A percentile compares a stretch with the other conserved stretches of the same genome.
These are phyloP conservation scores for Ceratobasidium sp. DNA, from an alignment of 1,284 basidiomycete species.

Conservation along the genomic window DNA sequence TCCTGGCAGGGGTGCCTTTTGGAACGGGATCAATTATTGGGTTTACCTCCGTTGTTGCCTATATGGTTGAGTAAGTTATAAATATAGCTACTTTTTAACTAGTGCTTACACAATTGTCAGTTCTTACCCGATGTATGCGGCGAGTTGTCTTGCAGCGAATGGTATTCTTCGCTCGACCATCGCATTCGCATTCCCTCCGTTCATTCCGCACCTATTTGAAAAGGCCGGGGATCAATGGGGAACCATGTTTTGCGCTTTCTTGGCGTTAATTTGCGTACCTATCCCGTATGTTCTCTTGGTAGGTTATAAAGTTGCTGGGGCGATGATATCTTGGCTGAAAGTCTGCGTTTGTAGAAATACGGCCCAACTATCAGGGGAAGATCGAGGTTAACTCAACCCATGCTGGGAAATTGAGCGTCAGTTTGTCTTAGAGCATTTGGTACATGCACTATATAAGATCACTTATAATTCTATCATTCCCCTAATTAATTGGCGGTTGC, in stretches of 20 bases:
- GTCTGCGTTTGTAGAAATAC: slow-evolving; percentile 63
- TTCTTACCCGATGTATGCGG: slow-evolving; percentile 72
- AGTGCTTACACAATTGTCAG: slow-evolving; percentile 2
- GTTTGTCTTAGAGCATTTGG: not conserved
- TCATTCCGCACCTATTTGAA: slow-evolving; percentile 71
- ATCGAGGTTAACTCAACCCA: slow-evolving; percentile 58
- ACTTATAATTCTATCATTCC: too few relatives aligned
- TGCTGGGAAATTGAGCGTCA: not conserved
- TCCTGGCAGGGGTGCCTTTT: slow-evolving; percentile 74
- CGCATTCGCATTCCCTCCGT: slow-evolving; percentile 75
- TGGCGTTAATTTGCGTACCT: slow-evolving; percentile 70
- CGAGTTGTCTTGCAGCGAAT: slow-evolving; percentile 77
- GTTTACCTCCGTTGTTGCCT: slow-evolving; percentile 71
- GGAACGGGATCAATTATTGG: slow-evolving; percentile 73
- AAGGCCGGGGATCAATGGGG: slow-evolving; percentile 76
- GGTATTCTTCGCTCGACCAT: slow-evolving; percentile 75
- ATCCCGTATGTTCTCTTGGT: slow-evolving; percentile 65
- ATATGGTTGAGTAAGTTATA: slow-evolving; percentile 68
- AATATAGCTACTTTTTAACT: too few relatives aligned
- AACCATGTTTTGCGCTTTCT: slow-evolving; percentile 72
- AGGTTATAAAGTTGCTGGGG: slow-evolving; percentile 32
- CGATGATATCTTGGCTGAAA: not conserved
- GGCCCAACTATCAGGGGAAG: slow-evolving; percentile 71
- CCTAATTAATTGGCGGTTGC: too few relatives aligned
- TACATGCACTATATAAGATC: too few relatives aligned